A percentile compares a stretch with the other conserved stretches of the same genome.
Conservation (phyloP, 192 early-diverging fungal genomes). For the Coemansia sp. region DNA sequence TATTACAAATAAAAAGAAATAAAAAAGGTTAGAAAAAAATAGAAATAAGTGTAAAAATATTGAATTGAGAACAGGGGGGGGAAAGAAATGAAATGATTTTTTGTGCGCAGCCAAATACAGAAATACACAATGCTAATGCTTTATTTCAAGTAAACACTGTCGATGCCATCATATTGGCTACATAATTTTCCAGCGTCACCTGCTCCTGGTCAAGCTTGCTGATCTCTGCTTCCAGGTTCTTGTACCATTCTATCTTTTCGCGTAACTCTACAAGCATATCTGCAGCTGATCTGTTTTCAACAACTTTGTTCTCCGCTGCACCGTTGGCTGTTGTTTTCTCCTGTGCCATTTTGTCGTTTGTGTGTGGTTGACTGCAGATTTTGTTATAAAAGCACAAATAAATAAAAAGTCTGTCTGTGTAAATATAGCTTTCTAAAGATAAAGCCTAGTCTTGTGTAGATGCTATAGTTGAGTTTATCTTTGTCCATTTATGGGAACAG, state of each 20-base stretch:
- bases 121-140: neutral
- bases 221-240: conserved; percentile 27
- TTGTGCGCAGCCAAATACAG: conserved; percentile 10
- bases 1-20: conserved; percentile 6
- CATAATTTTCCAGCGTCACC: conserved; percentile 45
- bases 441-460: too few species aligned
- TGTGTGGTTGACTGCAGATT: too few species aligned
- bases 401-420: too few species aligned
- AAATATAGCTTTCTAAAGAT: too few species aligned
- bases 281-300: neutral
- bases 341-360: neutral
- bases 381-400: too few species aligned
- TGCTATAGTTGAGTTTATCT: too few species aligned
- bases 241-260: conserved; percentile 27
- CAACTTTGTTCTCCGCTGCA: neutral
- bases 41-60: neutral
- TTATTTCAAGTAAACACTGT: conserved; percentile 35
- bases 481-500: too few species aligned
- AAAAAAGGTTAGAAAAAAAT: conserved; percentile 12
- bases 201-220: conserved; percentile 36
- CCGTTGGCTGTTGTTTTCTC: neutral
- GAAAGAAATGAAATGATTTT: neutral
- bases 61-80: neutral
- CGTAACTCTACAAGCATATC: conserved; percentile 23
- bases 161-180: conserved; percentile 51